phyloP scores from a whole-genome alignment of 2,329 filamentous ascomycete genomes.

The Phaeoacremonium minimum region DNA sequence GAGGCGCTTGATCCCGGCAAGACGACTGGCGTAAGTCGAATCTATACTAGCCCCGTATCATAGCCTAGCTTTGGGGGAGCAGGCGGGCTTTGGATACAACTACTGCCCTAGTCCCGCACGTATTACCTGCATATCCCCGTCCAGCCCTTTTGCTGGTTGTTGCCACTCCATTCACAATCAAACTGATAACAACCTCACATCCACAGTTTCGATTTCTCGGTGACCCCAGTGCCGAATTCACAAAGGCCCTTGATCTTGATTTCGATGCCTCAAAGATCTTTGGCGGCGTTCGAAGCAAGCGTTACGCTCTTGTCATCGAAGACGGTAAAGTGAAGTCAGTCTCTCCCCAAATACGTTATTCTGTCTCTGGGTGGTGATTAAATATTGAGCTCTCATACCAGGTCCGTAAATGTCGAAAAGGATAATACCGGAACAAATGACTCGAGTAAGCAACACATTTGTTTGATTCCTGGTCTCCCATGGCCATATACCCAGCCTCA shows the following conservation, averaged over 20 bases:
- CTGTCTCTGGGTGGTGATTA: neutral
- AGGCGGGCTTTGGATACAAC: too few species aligned
- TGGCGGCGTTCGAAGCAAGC: slow-evolving; percentile 77
- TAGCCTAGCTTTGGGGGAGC: neutral
- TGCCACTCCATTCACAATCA: too few species aligned
- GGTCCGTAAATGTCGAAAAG: slow-evolving; percentile 72
- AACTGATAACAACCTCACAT: neutral
- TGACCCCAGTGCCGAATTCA: slow-evolving; percentile 76
- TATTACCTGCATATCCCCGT: too few species aligned
- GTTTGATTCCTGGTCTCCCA: too few species aligned
- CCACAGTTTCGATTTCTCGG: slow-evolving; percentile 80
- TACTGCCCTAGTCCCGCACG: too few species aligned
- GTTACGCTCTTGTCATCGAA: slow-evolving; percentile 80
- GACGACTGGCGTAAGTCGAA: slow-evolving; percentile 69
- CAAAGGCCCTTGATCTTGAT: slow-evolving; percentile 73
- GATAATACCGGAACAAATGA: slow-evolving; percentile 75
- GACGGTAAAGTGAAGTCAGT: slow-evolving; percentile 70
- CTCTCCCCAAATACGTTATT: neutral
- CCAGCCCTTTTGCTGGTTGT: too few species aligned
- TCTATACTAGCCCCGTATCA: too few species aligned
- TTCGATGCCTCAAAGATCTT: slow-evolving; percentile 81
- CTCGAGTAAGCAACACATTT: too few species aligned
- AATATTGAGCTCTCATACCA: slow-evolving; percentile 1
- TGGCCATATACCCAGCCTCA: too few species aligned
- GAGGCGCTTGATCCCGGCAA: slow-evolving; percentile 70